A percentile compares a stretch with the other conserved stretches of the same genome.
Conservation (phyloP, 345 rosid species). For the Cochlearia excelsa region DNA sequence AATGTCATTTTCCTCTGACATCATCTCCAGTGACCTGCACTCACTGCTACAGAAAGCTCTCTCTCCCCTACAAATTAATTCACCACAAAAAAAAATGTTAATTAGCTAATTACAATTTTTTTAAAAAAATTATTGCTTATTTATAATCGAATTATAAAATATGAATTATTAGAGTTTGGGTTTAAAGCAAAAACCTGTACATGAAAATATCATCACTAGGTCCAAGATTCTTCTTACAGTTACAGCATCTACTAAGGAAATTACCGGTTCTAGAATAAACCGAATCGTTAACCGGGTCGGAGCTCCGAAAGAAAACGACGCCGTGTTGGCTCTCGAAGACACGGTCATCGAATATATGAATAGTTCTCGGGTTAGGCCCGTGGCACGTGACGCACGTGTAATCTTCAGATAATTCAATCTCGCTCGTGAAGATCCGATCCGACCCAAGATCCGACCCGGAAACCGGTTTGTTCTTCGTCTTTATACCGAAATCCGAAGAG, state of each 20-base stretch:
- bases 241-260: slow-evolving; percentile 72
- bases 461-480: slow-evolving; percentile 43
- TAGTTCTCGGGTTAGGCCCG: slow-evolving; percentile 83
- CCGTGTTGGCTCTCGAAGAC: slow-evolving; percentile 68
- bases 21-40: slow-evolving; percentile 72
- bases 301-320: slow-evolving; percentile 39
- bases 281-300: slow-evolving; percentile 33
- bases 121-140: too few relatives aligned
- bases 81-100: slow-evolving; percentile 3
- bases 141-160: too few relatives aligned
- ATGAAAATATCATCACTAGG: slow-evolving; percentile 85
- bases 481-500: slow-evolving; percentile 69
- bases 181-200: slow-evolving; percentile 59
- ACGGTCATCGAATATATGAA: slow-evolving; percentile 82
- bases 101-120: slow-evolving; percentile 5
- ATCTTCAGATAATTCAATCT: slow-evolving; percentile 85
- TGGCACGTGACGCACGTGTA: slow-evolving; percentile 86
- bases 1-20: slow-evolving; percentile 45
- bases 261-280: slow-evolving; percentile 44
- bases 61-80: slow-evolving; percentile 58
- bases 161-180: too few relatives aligned
- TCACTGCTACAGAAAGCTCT: slow-evolving; percentile 90
- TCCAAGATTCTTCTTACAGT: slow-evolving; percentile 76
- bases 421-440: slow-evolving; percentile 40
- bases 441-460: slow-evolving; percentile 42